Conservation (phyloP, 1,284 basidiomycete genomes). For the Microbotryum scabiosae region DNA sequence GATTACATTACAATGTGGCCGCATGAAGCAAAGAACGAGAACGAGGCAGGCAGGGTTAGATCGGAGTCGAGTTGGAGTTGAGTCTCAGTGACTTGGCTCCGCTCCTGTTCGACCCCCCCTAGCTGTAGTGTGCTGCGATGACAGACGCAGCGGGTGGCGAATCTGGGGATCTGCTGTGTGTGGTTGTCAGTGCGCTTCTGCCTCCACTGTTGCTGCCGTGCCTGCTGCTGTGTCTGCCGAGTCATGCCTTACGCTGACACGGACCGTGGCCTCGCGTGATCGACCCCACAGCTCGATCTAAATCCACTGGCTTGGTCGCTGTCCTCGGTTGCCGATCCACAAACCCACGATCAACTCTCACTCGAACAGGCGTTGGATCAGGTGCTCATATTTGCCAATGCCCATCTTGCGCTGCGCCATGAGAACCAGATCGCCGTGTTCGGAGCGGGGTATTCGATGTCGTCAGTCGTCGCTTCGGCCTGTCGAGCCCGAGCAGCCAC, state of each 20-base stretch:
- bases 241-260: neutral
- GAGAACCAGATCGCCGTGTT: slow-evolving; percentile 89
- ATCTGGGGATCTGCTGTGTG: slow-evolving; percentile 23
- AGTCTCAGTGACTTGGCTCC: no score
- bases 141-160: slow-evolving; percentile 2
- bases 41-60: no score
- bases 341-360: slow-evolving; percentile 9
- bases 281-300: slow-evolving; percentile 33
- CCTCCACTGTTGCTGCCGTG: neutral
- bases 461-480: no score
- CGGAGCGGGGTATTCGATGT: slow-evolving; percentile 42
- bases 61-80: no score
- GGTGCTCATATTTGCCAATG: slow-evolving; percentile 81
- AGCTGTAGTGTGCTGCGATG: no score
- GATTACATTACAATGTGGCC: no score
- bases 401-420: slow-evolving; percentile 80
- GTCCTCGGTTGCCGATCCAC: slow-evolving; percentile 1
- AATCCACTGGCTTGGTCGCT: slow-evolving; percentile 35
- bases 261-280: no score
- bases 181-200: slow-evolving; percentile 10
- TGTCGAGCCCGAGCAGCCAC: neutral
- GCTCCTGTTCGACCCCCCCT: no score
- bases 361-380: slow-evolving; percentile 37
- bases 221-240: neutral
- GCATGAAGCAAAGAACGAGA: no score